These are phyloP conservation scores for Plasmodium cynomolgi DNA, from an alignment of 169 alveolate species.

Conservation along the genomic window DNA sequence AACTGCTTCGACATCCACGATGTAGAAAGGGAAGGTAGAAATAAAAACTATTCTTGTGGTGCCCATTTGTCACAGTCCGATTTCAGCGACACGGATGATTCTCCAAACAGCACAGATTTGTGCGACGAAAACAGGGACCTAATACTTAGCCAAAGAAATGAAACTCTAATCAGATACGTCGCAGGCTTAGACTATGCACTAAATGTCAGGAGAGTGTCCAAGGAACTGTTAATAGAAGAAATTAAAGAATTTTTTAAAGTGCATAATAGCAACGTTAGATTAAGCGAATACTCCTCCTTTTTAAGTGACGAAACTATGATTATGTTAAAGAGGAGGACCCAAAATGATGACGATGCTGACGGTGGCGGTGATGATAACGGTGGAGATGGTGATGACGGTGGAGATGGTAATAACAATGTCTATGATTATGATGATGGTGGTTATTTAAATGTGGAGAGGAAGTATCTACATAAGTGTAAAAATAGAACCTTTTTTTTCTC, in stretches of 20 bases:
- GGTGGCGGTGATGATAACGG: neutral
- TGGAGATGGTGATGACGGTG: too few relatives aligned
- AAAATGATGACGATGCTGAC: neutral
- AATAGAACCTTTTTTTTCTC: slow-evolving; percentile 22
- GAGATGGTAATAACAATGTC: too few relatives aligned
- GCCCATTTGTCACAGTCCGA: neutral
- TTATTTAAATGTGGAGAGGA: slow-evolving; percentile 7
- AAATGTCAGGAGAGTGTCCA: slow-evolving; percentile 64
- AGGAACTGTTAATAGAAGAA: slow-evolving; percentile 32
- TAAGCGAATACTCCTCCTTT: slow-evolving; percentile 40
- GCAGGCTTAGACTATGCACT: slow-evolving; percentile 53
- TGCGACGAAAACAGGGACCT: slow-evolving; percentile 7
- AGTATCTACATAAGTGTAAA: neutral
- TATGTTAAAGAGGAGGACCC: slow-evolving; percentile 13
- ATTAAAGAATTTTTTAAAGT: slow-evolving; percentile 66
- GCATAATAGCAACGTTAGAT: slow-evolving; percentile 38
- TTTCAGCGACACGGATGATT: neutral
- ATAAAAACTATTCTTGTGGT: neutral
- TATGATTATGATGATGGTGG: neutral
- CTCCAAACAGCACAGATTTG: slow-evolving; percentile 2
- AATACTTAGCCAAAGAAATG: slow-evolving; percentile 9
- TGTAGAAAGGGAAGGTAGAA: slow-evolving; percentile 1
- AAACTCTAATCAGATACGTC: slow-evolving; percentile 37
- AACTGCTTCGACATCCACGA: neutral
- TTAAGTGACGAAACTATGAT: slow-evolving; percentile 39